Evolutionary conservation across 2,329 filamentous ascomycete species (phyloP).

Genomic region (Alternaria sp.): DNA sequence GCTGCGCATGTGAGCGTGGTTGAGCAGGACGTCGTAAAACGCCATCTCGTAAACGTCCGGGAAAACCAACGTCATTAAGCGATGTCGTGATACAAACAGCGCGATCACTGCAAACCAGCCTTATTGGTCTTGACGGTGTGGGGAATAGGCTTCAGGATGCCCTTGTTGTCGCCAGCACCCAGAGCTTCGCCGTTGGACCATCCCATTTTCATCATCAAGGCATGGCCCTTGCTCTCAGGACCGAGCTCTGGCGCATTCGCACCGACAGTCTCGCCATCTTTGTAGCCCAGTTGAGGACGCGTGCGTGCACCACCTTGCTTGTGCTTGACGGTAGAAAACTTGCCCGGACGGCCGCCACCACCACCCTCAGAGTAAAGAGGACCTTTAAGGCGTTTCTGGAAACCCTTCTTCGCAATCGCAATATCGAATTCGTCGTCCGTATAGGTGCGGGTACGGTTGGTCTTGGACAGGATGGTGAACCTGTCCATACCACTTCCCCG

Average conservation of each 20-base stretch:
- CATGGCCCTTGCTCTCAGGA: slow-evolving; percentile 79
- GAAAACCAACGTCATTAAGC: not conserved
- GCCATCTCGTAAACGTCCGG: not conserved
- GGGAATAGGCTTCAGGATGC: slow-evolving; percentile 82
- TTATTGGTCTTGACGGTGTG: slow-evolving; percentile 88
- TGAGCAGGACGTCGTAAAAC: not conserved
- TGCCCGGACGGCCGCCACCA: slow-evolving; percentile 15
- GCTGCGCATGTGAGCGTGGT: not conserved
- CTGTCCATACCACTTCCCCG: slow-evolving; percentile 74
- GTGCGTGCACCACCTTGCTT: slow-evolving; percentile 17
- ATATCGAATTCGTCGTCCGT: slow-evolving; percentile 61
- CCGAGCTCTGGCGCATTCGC: slow-evolving; percentile 84
- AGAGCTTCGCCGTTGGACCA: slow-evolving; percentile 88
- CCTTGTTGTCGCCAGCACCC: slow-evolving; percentile 82
- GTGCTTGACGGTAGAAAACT: slow-evolving; percentile 12
- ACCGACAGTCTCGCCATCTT: slow-evolving; percentile 88
- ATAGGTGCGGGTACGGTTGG: slow-evolving; percentile 67
- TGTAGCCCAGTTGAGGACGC: slow-evolving; percentile 57
- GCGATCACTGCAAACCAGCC: slow-evolving; percentile 66
- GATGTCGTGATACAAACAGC: not conserved
- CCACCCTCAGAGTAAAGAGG: slow-evolving; percentile 15
- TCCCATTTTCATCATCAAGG: slow-evolving; percentile 96
- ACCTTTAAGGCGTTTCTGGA: slow-evolving; percentile 49
- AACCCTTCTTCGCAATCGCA: slow-evolving; percentile 56
- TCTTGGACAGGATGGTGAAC: slow-evolving; percentile 79